Conservation (phyloP, 2,329 filamentous ascomycete species). For the Tolypocladium endophyticum region DNA sequence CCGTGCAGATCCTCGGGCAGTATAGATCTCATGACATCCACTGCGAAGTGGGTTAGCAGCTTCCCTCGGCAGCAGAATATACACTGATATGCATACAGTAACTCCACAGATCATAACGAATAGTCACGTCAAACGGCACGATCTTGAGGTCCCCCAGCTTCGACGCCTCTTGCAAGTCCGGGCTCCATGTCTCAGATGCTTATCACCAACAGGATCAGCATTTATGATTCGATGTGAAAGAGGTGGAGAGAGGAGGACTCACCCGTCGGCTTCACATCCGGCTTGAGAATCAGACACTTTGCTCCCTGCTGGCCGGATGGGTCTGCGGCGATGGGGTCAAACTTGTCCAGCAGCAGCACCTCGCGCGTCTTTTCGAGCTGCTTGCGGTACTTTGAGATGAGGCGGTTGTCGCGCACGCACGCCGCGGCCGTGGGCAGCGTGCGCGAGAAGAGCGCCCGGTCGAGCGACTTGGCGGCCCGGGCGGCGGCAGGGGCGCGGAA, state of each 20-base stretch:
- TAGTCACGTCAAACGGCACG: constrained; percentile 61
- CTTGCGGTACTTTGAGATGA: constrained; percentile 63
- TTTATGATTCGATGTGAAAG: neutral
- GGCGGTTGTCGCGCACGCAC: constrained; percentile 60
- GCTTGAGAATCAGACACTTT: constrained; percentile 52
- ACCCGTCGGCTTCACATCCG: constrained; percentile 45
- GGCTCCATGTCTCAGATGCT: constrained; percentile 63
- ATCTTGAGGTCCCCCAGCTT: constrained; percentile 58
- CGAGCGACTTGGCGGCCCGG: constrained; percentile 67
- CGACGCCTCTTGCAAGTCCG: constrained; percentile 57
- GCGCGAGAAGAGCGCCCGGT: constrained; percentile 73
- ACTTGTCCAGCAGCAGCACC: constrained; percentile 51
- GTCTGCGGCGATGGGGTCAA: constrained; percentile 51
- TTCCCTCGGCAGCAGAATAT: neutral
- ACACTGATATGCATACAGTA: constrained; percentile 46
- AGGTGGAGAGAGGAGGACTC: neutral
- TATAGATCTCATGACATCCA: constrained; percentile 73
- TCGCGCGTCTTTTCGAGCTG: constrained; percentile 56
- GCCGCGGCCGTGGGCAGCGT: constrained; percentile 70
- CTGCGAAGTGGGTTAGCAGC: constrained; percentile 25
- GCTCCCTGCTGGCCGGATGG: constrained; percentile 34
- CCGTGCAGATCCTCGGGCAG: constrained; percentile 70
- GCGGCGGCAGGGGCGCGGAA: constrained; percentile 69
- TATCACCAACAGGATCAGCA: neutral
- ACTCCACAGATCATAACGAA: constrained; percentile 80